phyloP scores from a whole-genome alignment of 148 eudicot genomes.

The Rhododendron mucronatum region DNA sequence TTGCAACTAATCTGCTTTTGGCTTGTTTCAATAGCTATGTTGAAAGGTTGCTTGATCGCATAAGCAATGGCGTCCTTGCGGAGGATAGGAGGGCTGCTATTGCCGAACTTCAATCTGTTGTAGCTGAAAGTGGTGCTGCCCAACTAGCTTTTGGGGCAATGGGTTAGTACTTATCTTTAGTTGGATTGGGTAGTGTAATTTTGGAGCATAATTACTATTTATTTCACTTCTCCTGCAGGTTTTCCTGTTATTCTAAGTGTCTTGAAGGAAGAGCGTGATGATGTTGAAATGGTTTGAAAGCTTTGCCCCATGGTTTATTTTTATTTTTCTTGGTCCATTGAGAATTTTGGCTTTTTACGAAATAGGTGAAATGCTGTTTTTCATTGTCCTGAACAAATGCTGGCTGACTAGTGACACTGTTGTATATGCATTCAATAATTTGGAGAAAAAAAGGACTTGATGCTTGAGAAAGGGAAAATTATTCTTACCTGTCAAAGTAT shows the following conservation, averaged over 20 bases:
- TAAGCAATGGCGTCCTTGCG: constrained; percentile 79
- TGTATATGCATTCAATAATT: neutral
- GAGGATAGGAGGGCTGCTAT: constrained; percentile 90
- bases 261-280: constrained; percentile 91
- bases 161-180: constrained; percentile 46
- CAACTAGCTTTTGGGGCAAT: constrained; percentile 98
- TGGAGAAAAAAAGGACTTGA: neutral
- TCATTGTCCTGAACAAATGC: neutral
- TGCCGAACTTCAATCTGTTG: constrained; percentile 89
- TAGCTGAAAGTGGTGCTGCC: constrained; percentile 84
- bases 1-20: constrained; percentile 1
- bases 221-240: constrained; percentile 45
- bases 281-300: constrained; percentile 81
- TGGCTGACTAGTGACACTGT: neutral
- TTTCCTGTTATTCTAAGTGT: constrained; percentile 80
- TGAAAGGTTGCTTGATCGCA: constrained; percentile 92
- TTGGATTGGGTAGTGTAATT: constrained; percentile 4
- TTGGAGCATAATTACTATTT: neutral
- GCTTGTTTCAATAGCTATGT: constrained; percentile 55
- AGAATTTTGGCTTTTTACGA: neutral
- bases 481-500: neutral
- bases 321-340: neutral
- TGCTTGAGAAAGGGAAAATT: neutral
- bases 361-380: neutral
- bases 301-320: neutral